Conservation (phyloP, 108 stramenopile genomes). For the Nitzschia putrida region DNA sequence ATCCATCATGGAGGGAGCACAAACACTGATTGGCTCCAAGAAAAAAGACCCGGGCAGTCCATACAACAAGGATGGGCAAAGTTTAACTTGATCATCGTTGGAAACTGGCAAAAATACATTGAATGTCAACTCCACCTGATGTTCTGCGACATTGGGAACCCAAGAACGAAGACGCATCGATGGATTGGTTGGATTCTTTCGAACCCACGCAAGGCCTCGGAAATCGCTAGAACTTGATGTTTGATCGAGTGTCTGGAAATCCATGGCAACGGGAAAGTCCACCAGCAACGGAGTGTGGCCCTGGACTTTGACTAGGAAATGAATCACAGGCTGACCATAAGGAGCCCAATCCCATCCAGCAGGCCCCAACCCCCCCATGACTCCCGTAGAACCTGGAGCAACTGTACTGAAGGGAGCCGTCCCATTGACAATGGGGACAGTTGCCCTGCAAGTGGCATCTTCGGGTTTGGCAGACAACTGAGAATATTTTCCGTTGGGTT, state of each 20-base stretch:
- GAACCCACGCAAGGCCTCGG: slow-evolving; percentile 19
- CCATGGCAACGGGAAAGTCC: slow-evolving; percentile 37
- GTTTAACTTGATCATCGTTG: slow-evolving; percentile 9
- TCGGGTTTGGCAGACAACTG: slow-evolving; percentile 25
- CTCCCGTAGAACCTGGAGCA: slow-evolving; percentile 58
- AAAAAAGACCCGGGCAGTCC: slow-evolving; percentile 53
- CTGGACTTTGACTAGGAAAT: slow-evolving; percentile 39
- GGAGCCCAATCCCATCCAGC: slow-evolving; percentile 43
- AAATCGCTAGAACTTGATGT: slow-evolving; percentile 12
- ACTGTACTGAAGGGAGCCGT: slow-evolving; percentile 44
- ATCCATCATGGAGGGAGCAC: slow-evolving; percentile 51
- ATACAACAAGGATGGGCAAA: slow-evolving; percentile 47
- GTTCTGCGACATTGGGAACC: slow-evolving; percentile 20
- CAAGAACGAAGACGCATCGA: slow-evolving; percentile 23
- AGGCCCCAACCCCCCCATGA: slow-evolving; percentile 57
- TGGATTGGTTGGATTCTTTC: slow-evolving; percentile 18
- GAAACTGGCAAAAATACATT: slow-evolving; percentile 17
- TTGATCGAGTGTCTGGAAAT: slow-evolving; percentile 21
- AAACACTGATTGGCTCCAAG: slow-evolving; percentile 62
- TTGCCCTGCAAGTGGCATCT: slow-evolving; percentile 57
- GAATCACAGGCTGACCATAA: slow-evolving; percentile 53
- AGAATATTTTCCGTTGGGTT: slow-evolving; percentile 62
- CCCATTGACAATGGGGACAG: slow-evolving; percentile 18
- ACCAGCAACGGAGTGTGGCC: slow-evolving; percentile 44
- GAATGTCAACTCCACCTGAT: slow-evolving; percentile 28